These are phyloP conservation scores for Ampelocalamus luodianensis DNA, from an alignment of 176 grass and related monocot species.

Conservation along the genomic window DNA sequence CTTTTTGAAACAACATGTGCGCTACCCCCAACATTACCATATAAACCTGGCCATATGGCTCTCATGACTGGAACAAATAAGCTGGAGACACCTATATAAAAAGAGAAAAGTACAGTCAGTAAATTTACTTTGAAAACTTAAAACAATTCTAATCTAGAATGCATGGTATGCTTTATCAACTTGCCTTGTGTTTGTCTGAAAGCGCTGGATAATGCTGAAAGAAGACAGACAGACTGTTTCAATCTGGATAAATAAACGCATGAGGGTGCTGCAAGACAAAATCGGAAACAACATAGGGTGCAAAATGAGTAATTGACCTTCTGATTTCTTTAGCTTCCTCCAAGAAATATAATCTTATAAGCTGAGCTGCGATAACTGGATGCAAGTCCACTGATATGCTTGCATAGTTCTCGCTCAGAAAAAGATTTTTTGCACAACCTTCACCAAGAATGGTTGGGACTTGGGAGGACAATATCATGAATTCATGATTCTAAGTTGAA, in stretches of 20 bases:
- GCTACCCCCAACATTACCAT: constrained; percentile 72
- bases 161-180: constrained; percentile 30
- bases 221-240: constrained; percentile 87
- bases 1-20: constrained; percentile 61
- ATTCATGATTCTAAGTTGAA: constrained; percentile 73
- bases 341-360: constrained; percentile 72
- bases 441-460: constrained; percentile 73
- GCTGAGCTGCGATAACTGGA: constrained; percentile 70
- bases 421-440: constrained; percentile 94
- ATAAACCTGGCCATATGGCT: constrained; percentile 85
- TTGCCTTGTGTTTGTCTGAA: constrained; percentile 79
- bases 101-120: constrained; percentile 26
- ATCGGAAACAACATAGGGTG: constrained; percentile 10
- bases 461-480: no score
- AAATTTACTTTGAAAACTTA: constrained; percentile 17
- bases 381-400: constrained; percentile 63
- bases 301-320: constrained; percentile 65
- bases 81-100: constrained; percentile 63
- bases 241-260: constrained; percentile 52
- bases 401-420: constrained; percentile 73
- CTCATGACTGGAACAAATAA: constrained; percentile 80
- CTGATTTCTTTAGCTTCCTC: constrained; percentile 73
- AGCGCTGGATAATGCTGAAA: constrained; percentile 87
- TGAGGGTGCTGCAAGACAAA: constrained; percentile 25
- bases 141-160: neutral